Evolutionary conservation across 495 filamentous ascomycete genomes (phyloP).

Genomic region (Penicillium odoratum): DNA sequence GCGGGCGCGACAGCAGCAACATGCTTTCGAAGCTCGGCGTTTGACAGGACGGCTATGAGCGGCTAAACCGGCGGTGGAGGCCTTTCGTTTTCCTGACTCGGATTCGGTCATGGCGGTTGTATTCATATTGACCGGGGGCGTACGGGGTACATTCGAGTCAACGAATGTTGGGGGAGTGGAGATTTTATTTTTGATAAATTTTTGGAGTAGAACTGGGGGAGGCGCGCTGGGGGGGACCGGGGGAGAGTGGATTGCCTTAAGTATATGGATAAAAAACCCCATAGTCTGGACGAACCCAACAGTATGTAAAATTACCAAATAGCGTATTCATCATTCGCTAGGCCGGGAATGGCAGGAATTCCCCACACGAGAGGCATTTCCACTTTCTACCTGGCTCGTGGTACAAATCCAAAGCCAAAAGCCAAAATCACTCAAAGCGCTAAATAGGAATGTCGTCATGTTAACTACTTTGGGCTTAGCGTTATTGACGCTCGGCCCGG

Average conservation of each 20-base stretch:
- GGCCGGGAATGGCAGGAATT: conserved; percentile 11
- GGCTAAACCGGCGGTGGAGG: conserved; percentile 41
- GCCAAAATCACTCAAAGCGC: not conserved
- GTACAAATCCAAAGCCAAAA: not conserved
- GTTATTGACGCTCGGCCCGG: conserved; percentile 15
- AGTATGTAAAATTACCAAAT: conserved; percentile 3
- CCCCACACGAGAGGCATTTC: conserved; percentile 33
- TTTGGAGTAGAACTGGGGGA: conserved; percentile 10
- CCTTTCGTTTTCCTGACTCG: conserved; percentile 45
- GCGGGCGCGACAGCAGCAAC: conserved; percentile 79
- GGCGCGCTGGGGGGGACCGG: conserved; percentile 17
- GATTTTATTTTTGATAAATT: conserved; percentile 15
- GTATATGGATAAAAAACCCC: conserved; percentile 11
- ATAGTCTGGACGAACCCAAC: conserved; percentile 3
- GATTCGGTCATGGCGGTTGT: conserved; percentile 32
- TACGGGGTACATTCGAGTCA: conserved; percentile 21
- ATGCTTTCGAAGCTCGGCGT: conserved; percentile 81
- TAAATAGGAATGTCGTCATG: conserved; percentile 1
- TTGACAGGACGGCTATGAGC: conserved; percentile 63
- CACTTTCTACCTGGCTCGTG: conserved; percentile 11
- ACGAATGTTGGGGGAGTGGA: conserved; percentile 27
- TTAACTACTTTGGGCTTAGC: not conserved
- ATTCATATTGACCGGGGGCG: conserved; percentile 26
- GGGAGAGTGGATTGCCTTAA: conserved; percentile 24
- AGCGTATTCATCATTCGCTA: conserved; percentile 9